These are phyloP conservation scores for Lepidium aucheri DNA, from an alignment of 345 rosid genomes.

Conservation along the genomic window DNA sequence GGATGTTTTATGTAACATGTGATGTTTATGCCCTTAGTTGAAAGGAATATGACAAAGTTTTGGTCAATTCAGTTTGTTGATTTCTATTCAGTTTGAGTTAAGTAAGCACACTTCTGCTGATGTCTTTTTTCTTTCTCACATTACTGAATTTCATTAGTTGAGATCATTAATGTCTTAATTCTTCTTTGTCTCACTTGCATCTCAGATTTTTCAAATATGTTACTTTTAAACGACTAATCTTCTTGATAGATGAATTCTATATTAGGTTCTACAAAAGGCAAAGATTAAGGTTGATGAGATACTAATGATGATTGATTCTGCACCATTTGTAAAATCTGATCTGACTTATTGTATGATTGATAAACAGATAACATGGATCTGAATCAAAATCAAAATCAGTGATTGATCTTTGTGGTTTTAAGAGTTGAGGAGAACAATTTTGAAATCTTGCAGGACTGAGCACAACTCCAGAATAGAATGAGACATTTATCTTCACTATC, in stretches of 20 bases:
- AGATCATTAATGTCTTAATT: background rate
- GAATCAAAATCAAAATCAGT: too few species aligned
- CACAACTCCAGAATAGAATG: slow-evolving; percentile 67
- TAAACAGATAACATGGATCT: too few species aligned
- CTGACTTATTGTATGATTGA: too few species aligned
- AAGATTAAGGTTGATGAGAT: slow-evolving; percentile 58
- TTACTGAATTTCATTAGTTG: background rate
- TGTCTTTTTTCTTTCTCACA: background rate
- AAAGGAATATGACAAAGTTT: background rate
- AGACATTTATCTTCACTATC: slow-evolving; percentile 57
- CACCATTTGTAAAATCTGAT: too few species aligned
- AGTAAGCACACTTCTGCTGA: background rate
- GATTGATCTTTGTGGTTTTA: slow-evolving; percentile 1
- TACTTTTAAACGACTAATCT: slow-evolving; percentile 25
- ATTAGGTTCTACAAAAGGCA: slow-evolving; percentile 74
- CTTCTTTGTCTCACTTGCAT: background rate
- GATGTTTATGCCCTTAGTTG: background rate
- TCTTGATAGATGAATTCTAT: slow-evolving; percentile 27
- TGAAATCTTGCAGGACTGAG: slow-evolving; percentile 44
- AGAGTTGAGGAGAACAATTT: background rate
- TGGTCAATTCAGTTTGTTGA: background rate
- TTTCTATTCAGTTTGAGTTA: background rate
- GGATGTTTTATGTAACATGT: background rate
- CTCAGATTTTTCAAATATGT: slow-evolving; percentile 6
- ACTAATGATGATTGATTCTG: too few species aligned